These are phyloP conservation scores for Geranium incanum DNA, from an alignment of 441 rosid genomes.

Conservation along the genomic window DNA sequence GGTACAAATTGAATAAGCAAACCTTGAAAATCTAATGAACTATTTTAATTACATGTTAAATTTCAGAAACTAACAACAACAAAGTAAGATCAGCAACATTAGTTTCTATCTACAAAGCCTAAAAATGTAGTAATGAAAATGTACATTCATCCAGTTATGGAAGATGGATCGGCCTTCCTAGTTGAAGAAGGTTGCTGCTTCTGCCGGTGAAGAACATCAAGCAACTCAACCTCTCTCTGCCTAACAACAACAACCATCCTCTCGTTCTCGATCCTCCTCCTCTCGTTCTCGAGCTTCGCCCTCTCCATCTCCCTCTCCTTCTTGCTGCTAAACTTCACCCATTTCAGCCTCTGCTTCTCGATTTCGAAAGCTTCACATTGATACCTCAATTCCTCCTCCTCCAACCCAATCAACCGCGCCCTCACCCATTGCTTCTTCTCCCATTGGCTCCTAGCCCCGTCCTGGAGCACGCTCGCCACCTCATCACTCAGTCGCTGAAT, in stretches of 20 bases:
- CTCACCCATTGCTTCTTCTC: conserved; percentile 89
- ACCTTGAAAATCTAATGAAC: too few relatives aligned
- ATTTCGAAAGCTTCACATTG: conserved; percentile 58
- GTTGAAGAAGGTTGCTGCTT: conserved; percentile 36
- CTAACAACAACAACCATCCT: conserved; percentile 54
- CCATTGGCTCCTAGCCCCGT: conserved; percentile 49
- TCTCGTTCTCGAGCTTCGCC: conserved; percentile 60
- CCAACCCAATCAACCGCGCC: conserved; percentile 46
- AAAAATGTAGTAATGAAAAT: too few relatives aligned
- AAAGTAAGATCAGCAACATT: not conserved
- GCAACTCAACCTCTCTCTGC: conserved; percentile 61
- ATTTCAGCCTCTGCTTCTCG: conserved; percentile 82
- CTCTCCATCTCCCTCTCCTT: conserved; percentile 93
- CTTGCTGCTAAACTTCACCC: conserved; percentile 75
- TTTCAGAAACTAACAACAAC: not conserved
- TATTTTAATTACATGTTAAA: too few relatives aligned
- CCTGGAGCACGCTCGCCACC: conserved; percentile 36
- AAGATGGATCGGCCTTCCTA: conserved; percentile 59
- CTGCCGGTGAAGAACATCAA: conserved; percentile 38
- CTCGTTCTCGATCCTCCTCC: conserved; percentile 59
- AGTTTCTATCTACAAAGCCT: too few relatives aligned
- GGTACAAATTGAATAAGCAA: too few relatives aligned
- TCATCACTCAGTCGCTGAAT: conserved; percentile 49
- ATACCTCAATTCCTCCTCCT: conserved; percentile 57
- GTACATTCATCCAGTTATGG: conserved; percentile 43